Evolutionary conservation across 805 yeast species (phyloP), one percentile per base, ranked within the genome.

Genomic region (Diddensiella caesifluorescens): DNA sequence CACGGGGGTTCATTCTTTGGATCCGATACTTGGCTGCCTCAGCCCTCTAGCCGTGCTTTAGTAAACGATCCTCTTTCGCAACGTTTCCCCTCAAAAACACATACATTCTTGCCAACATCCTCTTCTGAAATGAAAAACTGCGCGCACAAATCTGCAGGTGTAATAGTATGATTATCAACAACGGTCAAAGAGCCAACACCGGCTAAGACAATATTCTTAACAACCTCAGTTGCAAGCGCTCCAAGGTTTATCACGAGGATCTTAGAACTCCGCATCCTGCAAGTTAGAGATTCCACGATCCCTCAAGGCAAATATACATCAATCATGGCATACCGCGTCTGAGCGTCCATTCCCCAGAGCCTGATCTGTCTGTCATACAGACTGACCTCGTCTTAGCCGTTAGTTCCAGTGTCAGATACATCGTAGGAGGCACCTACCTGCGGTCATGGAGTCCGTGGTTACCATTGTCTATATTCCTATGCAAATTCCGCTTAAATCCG

Each of bases 281-380:
- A 15, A 5, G 13, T 6, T 6, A 21, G 23, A 15, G 9, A 34
- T 9, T 16, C 16, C 12, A n/a, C 26, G n/a, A n/a, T n/a, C n/a
- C 13, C 39, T 9, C 5, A 15, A 5, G 13, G n/a, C 12, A 21
- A 35, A 15, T 12, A 34, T 9, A 22, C 16, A 19, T 20, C 26
- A n/a, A n/a, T n/a, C n/a, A n/a, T n/a, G 27, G 38, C 51, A 16
- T 37, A 48, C 52, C 50, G 42, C 30, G 77, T 71, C 60, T 90
- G 98, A 3, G 97, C 95, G 23, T 84, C 94, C 57, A 92, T 69
- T 2, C 98, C 98, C 98, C 98, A 90, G 16, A 90, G 70, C 48
- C 98, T 67, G 49, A 90, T 89, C 63, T 90, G 98, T 45, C 98
- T 75, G 62, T 90, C 98, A 58, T 90, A 90, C 18, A 90, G 71